Evolutionary conservation across 2,329 filamentous ascomycete genomes (phyloP).

Genomic region (Colletotrichum scovillei): DNA sequence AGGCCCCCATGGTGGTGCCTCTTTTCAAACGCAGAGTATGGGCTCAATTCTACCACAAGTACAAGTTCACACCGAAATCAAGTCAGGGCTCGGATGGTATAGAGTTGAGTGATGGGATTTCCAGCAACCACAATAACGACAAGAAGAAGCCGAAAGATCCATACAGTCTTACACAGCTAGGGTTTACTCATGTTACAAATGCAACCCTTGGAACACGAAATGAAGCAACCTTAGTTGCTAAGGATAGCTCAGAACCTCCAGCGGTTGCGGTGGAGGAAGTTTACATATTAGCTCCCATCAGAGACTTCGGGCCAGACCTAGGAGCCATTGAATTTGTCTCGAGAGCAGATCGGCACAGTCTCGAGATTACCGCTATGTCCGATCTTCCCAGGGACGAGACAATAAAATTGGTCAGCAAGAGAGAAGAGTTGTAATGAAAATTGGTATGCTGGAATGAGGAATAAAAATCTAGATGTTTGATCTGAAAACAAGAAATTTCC

Average conservation of each 20-base stretch:
- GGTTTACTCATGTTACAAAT: slow-evolving; percentile 27
- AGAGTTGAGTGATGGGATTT: slow-evolving; percentile 25
- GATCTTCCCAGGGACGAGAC: too few species aligned
- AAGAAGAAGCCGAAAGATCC: slow-evolving; percentile 37
- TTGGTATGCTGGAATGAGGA: background rate
- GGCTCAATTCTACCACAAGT: slow-evolving; percentile 11
- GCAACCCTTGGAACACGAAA: too few species aligned
- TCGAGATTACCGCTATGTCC: too few species aligned
- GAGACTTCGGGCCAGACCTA: too few species aligned
- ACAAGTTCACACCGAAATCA: slow-evolving; percentile 12
- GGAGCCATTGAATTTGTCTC: too few species aligned
- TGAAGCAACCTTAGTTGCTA: too few species aligned
- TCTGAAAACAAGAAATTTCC: background rate
- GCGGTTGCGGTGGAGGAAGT: too few species aligned
- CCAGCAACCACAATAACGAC: background rate
- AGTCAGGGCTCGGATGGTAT: slow-evolving; percentile 27
- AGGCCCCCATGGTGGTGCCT: background rate
- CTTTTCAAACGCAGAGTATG: slow-evolving; percentile 40
- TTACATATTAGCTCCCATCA: too few species aligned
- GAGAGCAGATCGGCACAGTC: too few species aligned
- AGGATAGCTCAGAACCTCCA: too few species aligned
- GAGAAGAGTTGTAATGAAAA: background rate
- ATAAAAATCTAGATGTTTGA: background rate
- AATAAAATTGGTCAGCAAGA: too few species aligned
- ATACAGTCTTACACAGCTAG: slow-evolving; percentile 37